phyloP scores from a whole-genome alignment of 768 basidiomycete genomes.

The Trametes maxima region DNA sequence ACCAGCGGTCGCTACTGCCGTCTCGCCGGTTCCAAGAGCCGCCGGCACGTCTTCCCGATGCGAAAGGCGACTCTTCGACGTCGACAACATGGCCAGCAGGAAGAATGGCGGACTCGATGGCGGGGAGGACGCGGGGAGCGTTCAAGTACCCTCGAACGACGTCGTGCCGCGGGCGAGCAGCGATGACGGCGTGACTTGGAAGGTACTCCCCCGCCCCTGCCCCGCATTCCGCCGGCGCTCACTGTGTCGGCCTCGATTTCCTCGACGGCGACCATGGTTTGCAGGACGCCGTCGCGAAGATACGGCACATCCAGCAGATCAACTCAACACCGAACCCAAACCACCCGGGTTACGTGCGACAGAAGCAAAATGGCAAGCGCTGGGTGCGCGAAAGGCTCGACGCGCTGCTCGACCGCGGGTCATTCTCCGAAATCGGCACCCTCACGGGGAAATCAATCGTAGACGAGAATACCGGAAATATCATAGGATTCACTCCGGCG shows the following conservation, averaged over 20 bases:
- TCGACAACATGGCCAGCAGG: not conserved
- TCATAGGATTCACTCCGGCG: conserved; percentile 19
- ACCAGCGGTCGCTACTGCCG: not conserved
- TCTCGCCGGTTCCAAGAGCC: too few relatives aligned
- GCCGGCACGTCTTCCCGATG: too few relatives aligned
- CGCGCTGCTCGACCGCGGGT: conserved; percentile 16
- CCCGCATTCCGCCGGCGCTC: not conserved
- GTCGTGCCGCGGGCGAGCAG: not conserved
- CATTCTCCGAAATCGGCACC: conserved; percentile 23
- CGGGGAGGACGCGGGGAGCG: not conserved
- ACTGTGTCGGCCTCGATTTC: not conserved
- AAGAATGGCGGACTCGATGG: not conserved
- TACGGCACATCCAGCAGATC: not conserved
- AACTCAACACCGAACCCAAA: conserved; percentile 11
- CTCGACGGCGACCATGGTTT: too few relatives aligned
- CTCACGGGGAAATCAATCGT: conserved; percentile 17
- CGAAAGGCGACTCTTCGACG: not conserved
- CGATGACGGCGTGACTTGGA: conserved; percentile 25
- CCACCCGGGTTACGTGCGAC: conserved; percentile 18
- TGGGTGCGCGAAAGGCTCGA: conserved; percentile 24
- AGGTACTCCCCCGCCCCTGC: conserved; percentile 12
- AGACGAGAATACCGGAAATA: conserved; percentile 15
- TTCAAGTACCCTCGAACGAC: not conserved
- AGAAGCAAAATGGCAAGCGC: conserved; percentile 23
- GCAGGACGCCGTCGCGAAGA: conserved; percentile 12